These are phyloP conservation scores for Cordyceps tenuipes DNA, from an alignment of 2,329 filamentous ascomycete genomes.

Conservation along the genomic window DNA sequence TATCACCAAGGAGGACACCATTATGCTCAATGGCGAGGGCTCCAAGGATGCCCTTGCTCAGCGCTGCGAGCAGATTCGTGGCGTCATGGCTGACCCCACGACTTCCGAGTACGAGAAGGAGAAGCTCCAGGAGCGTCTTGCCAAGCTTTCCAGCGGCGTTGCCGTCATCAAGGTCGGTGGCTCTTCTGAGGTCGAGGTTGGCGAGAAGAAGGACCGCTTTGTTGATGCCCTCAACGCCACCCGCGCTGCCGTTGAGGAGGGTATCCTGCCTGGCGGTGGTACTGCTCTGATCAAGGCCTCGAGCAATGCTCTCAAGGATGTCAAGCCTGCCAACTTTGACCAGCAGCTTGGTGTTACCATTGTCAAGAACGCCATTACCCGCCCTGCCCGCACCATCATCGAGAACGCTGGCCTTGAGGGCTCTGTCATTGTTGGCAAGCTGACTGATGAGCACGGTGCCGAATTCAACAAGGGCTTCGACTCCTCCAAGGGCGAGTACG, in stretches of 20 bases:
- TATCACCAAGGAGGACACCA: conserved; percentile 99
- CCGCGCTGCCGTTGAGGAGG: conserved; percentile 95
- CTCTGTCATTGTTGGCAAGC: conserved; percentile 94
- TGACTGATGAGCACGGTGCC: conserved; percentile 80
- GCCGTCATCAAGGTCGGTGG: conserved; percentile 99
- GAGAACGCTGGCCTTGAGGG: conserved; percentile 97
- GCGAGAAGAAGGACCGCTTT: conserved; percentile 99
- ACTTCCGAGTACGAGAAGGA: conserved; percentile 99
- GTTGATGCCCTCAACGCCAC: conserved; percentile 98
- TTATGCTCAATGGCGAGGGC: conserved; percentile 94
- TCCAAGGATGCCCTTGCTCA: conserved; percentile 88
- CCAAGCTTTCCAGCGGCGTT: conserved; percentile 97
- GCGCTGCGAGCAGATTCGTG: conserved; percentile 98
- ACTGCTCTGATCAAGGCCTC: conserved; percentile 97
- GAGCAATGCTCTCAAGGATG: conserved; percentile 69
- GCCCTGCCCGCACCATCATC: conserved; percentile 87
- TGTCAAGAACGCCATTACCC: conserved; percentile 95
- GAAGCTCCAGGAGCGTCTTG: conserved; percentile 99
- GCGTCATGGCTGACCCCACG: conserved; percentile 85
- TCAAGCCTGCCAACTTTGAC: conserved; percentile 95
- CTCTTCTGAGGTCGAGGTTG: conserved; percentile 94
- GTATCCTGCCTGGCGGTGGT: conserved; percentile 96
- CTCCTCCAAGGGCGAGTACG: conserved; percentile 93
- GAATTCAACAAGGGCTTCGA: conserved; percentile 99
- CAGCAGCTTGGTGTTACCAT: conserved; percentile 98